These are phyloP conservation scores for Lasiosphaeris hirsuta DNA, from an alignment of 495 filamentous ascomycete genomes.

Conservation along the genomic window DNA sequence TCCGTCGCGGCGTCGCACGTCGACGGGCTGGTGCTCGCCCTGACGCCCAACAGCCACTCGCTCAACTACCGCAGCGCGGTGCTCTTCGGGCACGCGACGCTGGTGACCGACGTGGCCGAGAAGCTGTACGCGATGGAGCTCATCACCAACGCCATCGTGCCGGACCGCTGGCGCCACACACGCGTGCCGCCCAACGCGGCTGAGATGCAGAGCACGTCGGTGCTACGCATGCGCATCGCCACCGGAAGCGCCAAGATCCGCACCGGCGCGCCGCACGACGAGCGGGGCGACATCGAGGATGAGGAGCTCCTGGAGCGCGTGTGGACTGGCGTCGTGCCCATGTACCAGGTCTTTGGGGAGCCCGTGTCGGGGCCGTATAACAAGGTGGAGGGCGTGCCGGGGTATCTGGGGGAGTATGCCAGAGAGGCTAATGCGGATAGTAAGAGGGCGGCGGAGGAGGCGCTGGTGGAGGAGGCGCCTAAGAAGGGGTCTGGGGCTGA, in stretches of 20 bases:
- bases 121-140: slow-evolving; percentile 81
- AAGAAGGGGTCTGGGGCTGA: slow-evolving; percentile 19
- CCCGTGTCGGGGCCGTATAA: slow-evolving; percentile 67
- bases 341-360: slow-evolving; percentile 61
- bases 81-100: slow-evolving; percentile 68
- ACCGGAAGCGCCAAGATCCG: slow-evolving; percentile 79
- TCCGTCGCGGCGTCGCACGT: slow-evolving; percentile 61
- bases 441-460: slow-evolving; percentile 50
- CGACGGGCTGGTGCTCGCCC: slow-evolving; percentile 71
- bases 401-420: slow-evolving; percentile 59
- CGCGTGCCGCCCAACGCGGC: slow-evolving; percentile 68
- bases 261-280: slow-evolving; percentile 65
- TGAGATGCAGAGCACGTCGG: slow-evolving; percentile 74
- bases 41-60: slow-evolving; percentile 75
- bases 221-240: slow-evolving; percentile 66
- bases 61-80: slow-evolving; percentile 88
- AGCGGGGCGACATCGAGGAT: slow-evolving; percentile 62
- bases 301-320: slow-evolving; percentile 56
- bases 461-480: slow-evolving; percentile 27
- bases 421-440: slow-evolving; percentile 51
- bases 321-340: slow-evolving; percentile 85
- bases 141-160: slow-evolving; percentile 72
- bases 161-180: slow-evolving; percentile 64
- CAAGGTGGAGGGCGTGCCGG: slow-evolving; percentile 55
- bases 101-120: slow-evolving; percentile 66